Conservation (phyloP, 176 grass and related monocot genomes). For the Carex myosuroides region DNA sequence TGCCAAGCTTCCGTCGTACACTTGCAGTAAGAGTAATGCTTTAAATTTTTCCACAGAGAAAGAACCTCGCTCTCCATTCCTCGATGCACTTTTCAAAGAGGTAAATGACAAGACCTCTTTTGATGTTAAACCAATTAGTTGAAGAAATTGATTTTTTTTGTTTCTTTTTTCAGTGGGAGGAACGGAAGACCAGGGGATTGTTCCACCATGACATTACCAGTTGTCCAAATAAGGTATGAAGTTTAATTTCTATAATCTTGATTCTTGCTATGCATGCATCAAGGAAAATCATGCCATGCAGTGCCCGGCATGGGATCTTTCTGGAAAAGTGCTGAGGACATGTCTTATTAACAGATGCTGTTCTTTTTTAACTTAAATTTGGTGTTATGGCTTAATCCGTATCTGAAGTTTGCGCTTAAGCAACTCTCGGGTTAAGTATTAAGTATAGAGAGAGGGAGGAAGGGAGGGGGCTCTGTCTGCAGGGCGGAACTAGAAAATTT, state of each 20-base stretch:
- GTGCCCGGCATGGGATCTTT: background rate
- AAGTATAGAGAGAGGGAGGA: background rate
- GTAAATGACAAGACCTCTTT: slow-evolving; percentile 25
- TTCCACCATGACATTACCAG: slow-evolving; percentile 74
- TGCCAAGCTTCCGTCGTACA: background rate
- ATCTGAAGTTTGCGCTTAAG: background rate
- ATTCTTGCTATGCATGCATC: background rate
- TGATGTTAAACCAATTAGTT: background rate
- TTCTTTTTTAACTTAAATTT: background rate
- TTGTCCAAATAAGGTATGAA: slow-evolving; percentile 51
- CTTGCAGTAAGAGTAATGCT: background rate
- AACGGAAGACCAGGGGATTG: slow-evolving; percentile 38
- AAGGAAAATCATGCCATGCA: background rate
- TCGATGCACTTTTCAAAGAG: slow-evolving; percentile 63
- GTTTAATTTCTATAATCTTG: background rate
- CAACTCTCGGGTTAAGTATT: background rate
- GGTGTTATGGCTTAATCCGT: background rate
- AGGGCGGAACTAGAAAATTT: too few relatives aligned
- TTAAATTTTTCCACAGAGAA: slow-evolving; percentile 9
- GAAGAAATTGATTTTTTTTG: background rate
- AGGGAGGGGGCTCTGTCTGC: background rate
- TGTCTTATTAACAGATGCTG: background rate
- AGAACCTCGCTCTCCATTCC: slow-evolving; percentile 29
- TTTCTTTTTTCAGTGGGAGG: slow-evolving; percentile 46
- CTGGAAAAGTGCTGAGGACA: background rate